phyloP scores from a whole-genome alignment of 108 stramenopile genomes.

The Stephanodiscus minutulus region DNA sequence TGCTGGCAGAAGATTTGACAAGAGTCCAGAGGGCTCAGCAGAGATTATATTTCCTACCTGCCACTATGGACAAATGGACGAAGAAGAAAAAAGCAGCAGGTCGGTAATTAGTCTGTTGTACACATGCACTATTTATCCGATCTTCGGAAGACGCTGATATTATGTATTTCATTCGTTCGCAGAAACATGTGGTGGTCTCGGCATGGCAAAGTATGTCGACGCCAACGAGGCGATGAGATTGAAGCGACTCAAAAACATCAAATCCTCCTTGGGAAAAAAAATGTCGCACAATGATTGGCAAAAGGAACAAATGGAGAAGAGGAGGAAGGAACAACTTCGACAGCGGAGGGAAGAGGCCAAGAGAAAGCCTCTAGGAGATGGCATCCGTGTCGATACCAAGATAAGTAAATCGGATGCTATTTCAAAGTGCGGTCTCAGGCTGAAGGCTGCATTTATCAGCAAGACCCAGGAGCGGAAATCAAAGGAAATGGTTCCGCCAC shows the following conservation, averaged over 20 bases:
- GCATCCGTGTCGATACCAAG: slow-evolving; percentile 38
- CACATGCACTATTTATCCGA: background rate
- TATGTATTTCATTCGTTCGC: background rate
- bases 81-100: slow-evolving; percentile 28
- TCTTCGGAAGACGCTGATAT: background rate
- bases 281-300: slow-evolving; percentile 46
- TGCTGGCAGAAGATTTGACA: too few species aligned
- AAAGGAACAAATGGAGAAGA: slow-evolving; percentile 39
- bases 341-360: slow-evolving; percentile 28
- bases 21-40: too few species aligned
- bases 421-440: slow-evolving; percentile 46
- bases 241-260: slow-evolving; percentile 30
- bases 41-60: too few species aligned
- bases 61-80: slow-evolving; percentile 19
- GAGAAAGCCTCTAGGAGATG: slow-evolving; percentile 32
- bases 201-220: slow-evolving; percentile 48
- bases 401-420: slow-evolving; percentile 21
- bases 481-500: background rate
- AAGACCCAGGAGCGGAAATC: slow-evolving; percentile 4
- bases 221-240: slow-evolving; percentile 33
- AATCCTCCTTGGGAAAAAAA: slow-evolving; percentile 22
- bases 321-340: slow-evolving; percentile 41
- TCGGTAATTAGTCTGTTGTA: background rate
- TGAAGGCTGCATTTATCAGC: slow-evolving; percentile 25
- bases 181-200: slow-evolving; percentile 35